Base-by-base conservation (phyloP, 176 grass and related monocot species). In the Chloris gayana region DNA sequence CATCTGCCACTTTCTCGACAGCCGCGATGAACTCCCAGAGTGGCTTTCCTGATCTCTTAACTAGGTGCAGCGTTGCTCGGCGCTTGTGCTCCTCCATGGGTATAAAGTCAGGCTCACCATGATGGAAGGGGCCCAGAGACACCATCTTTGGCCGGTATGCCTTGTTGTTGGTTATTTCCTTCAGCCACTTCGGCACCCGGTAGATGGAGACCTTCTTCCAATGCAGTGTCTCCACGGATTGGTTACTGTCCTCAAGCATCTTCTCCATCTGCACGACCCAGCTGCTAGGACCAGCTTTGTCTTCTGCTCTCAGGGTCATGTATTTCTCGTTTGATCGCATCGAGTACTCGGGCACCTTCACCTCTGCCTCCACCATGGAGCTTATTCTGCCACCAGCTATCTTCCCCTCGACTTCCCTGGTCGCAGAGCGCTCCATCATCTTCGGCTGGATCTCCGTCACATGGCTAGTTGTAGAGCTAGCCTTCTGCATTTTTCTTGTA, bases 11-110 rank as follows among this genome's bases (percentile, higher is more conserved):
- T 6, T 60, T 78, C 24, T 71, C 73, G 34, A 91, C 69, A 11
- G 80, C 57, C 1, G n/a, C 76, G 0, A 78, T 50, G 49, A 91
- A 91, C 4, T 84, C 72, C 5, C 26, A 5, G 8, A 74, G 19
- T 10, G 53, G 75, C 85, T 75, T 84, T 10, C 35, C 25, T 2
- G 80, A 21, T n/a, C 88, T 72, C 50, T 37, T 80, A 26, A 86
- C 75, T 12, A 91, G 29, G 64, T 85, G 83, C 59, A 70, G 38
- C 1, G 87, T 61, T 2, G 92, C 83, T 1, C 85, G 67, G 21
- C 61, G 73, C 85, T 93, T 93, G 82, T 93, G 87, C 46, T 83
- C 56, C 76, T 94, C 92, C 80, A 94, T 90, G 61, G 84, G 76
- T 7, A 26, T 9, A 27, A 94, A 57, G 0, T 75, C 22, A 9